These are phyloP conservation scores for Neurospora sp. DNA, from an alignment of 495 filamentous ascomycete genomes.

Conservation along the genomic window DNA sequence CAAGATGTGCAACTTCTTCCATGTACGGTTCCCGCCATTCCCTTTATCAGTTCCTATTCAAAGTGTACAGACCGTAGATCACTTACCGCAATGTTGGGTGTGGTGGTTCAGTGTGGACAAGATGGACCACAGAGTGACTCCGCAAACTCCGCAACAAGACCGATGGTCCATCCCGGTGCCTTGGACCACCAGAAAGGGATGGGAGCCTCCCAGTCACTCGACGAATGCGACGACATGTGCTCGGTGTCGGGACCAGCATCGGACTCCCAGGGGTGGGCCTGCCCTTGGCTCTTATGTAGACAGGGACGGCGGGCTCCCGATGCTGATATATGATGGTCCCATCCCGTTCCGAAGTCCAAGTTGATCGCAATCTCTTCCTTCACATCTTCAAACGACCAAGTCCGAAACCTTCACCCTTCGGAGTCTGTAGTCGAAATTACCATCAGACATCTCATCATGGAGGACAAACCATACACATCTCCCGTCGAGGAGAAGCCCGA, in stretches of 20 bases:
- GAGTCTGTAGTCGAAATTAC: neutral
- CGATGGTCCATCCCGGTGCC: neutral
- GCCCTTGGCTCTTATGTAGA: neutral
- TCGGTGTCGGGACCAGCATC: neutral
- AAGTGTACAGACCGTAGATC: neutral
- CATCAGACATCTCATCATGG: neutral
- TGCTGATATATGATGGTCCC: neutral
- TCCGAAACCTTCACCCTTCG: neutral
- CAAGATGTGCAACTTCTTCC: neutral
- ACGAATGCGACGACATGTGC: neutral
- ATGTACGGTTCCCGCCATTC: neutral
- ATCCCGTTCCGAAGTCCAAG: neutral
- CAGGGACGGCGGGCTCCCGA: neutral
- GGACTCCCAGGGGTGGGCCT: neutral
- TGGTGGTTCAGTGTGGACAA: neutral
- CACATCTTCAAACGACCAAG: neutral
- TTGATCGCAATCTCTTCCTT: neutral
- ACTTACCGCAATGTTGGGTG: neutral
- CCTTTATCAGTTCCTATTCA: neutral
- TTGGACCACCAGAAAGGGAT: neutral
- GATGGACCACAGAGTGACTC: neutral
- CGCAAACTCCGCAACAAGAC: neutral
- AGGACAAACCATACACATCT: neutral
- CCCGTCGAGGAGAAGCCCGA: neutral
- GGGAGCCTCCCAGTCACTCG: neutral